phyloP scores from a whole-genome alignment of 2,329 filamentous ascomycete species.

The Fusarium heterosporum region DNA sequence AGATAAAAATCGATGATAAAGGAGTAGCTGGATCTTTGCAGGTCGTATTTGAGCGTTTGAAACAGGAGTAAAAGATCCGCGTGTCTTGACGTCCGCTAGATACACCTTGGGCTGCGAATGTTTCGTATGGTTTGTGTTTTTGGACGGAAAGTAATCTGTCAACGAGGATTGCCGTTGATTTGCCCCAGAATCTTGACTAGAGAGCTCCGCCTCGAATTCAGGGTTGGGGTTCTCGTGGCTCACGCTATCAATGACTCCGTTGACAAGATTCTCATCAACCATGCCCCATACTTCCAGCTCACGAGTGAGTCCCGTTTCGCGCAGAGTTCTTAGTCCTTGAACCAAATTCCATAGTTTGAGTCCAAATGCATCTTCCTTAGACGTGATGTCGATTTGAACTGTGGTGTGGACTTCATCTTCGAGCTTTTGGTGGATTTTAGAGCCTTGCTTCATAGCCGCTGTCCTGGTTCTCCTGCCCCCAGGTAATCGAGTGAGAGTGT shows the following conservation, averaged over 20 bases:
- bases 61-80: slow-evolving; percentile 72
- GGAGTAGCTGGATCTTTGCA: slow-evolving; percentile 85
- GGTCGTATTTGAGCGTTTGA: slow-evolving; percentile 77
- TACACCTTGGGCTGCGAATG: slow-evolving; percentile 63
- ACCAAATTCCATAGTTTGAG: slow-evolving; percentile 91
- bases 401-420: slow-evolving; percentile 87
- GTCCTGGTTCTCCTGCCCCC: slow-evolving; percentile 81
- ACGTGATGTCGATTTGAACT: slow-evolving; percentile 77
- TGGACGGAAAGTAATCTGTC: slow-evolving; percentile 55
- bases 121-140: slow-evolving; percentile 11
- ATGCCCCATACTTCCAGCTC: slow-evolving; percentile 89
- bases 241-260: slow-evolving; percentile 89
- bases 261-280: slow-evolving; percentile 84
- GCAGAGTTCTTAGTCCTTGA: slow-evolving; percentile 80
- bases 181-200: slow-evolving; percentile 48
- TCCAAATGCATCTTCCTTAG: slow-evolving; percentile 84
- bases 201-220: slow-evolving; percentile 72
- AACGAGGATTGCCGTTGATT: slow-evolving; percentile 54
- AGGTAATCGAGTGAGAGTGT: slow-evolving; percentile 78
- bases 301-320: slow-evolving; percentile 76
- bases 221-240: slow-evolving; percentile 81
- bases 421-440: slow-evolving; percentile 81
- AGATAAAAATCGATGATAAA: slow-evolving; percentile 89
- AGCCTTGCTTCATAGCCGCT: slow-evolving; percentile 85
- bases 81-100: slow-evolving; percentile 89